Conservation (phyloP, 1,139 yeast genomes). For the Protomyces gravidus region DNA sequence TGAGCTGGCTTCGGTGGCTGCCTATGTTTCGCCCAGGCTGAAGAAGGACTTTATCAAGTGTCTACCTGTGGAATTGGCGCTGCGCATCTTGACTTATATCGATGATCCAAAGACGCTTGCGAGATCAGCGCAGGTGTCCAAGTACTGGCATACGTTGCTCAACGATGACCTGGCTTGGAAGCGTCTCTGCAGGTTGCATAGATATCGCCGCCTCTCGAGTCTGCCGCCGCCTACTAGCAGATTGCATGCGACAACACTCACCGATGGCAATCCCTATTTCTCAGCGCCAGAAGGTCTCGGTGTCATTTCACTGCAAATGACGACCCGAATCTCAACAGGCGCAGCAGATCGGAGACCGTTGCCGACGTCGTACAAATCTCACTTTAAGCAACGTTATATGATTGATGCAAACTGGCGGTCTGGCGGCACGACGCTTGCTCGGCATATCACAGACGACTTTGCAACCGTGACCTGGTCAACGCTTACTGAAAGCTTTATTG, state of each 20-base stretch:
- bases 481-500: conserved; percentile 43
- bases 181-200: conserved; percentile 43
- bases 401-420: conserved; percentile 45
- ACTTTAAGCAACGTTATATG: conserved; percentile 46
- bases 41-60: conserved; percentile 81
- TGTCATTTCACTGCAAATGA: conserved; percentile 7
- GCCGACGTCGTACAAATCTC: conserved; percentile 44
- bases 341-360: conserved; percentile 31
- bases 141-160: conserved; percentile 44
- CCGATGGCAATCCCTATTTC: conserved; percentile 18
- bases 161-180: conserved; percentile 47
- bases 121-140: conserved; percentile 47
- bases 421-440: conserved; percentile 45
- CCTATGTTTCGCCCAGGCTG: conserved; percentile 69
- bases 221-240: conserved; percentile 12
- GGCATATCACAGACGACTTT: conserved; percentile 42
- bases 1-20: conserved; percentile 68
- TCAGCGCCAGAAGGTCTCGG: conserved; percentile 26
- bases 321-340: conserved; percentile 12
- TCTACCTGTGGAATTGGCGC: conserved; percentile 76
- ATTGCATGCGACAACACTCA: neutral
- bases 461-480: conserved; percentile 44
- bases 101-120: conserved; percentile 51
- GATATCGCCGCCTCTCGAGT: conserved; percentile 39
- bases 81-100: conserved; percentile 59